Evolutionary conservation across 768 basidiomycete genomes (phyloP).

Genomic region (Leccinum sublutescens): DNA sequence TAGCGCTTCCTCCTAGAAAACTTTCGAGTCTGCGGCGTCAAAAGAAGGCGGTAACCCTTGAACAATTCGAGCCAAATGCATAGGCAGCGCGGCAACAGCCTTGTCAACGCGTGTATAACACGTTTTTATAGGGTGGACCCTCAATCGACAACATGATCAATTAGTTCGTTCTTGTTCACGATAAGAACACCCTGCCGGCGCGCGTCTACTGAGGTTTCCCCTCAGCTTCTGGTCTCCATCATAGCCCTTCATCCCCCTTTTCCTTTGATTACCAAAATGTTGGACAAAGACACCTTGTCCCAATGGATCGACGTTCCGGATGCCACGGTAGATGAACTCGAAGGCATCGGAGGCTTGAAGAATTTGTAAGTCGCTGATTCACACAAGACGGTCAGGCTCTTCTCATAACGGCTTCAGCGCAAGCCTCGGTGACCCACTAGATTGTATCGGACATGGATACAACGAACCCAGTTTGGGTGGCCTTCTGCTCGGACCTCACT

Average conservation of each 20-base stretch:
- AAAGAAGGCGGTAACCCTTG: constrained; percentile 20
- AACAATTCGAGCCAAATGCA: constrained; percentile 20
- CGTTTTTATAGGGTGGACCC: constrained; percentile 39
- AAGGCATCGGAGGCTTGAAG: constrained; percentile 16
- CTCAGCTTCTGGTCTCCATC: neutral
- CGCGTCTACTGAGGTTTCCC: constrained; percentile 14
- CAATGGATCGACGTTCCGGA: constrained; percentile 20
- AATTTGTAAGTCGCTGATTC: constrained; percentile 20
- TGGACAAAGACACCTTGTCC: constrained; percentile 5
- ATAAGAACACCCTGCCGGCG: constrained; percentile 29
- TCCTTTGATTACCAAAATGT: constrained; percentile 10
- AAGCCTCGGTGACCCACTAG: neutral
- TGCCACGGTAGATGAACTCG: constrained; percentile 20
- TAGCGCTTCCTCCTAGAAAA: constrained; percentile 12
- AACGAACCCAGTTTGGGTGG: constrained; percentile 8
- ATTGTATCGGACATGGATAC: neutral
- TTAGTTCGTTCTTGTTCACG: constrained; percentile 17
- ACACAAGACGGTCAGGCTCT: constrained; percentile 3
- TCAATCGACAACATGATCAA: constrained; percentile 31
- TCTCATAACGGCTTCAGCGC: constrained; percentile 13
- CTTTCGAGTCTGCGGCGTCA: constrained; percentile 18
- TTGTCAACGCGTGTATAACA: constrained; percentile 33
- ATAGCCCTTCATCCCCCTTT: neutral
- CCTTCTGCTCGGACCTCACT: constrained; percentile 9
- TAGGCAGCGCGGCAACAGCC: constrained; percentile 32